Conservation (phyloP, 495 filamentous ascomycete species). For the Aspergillus heteromorphus region DNA sequence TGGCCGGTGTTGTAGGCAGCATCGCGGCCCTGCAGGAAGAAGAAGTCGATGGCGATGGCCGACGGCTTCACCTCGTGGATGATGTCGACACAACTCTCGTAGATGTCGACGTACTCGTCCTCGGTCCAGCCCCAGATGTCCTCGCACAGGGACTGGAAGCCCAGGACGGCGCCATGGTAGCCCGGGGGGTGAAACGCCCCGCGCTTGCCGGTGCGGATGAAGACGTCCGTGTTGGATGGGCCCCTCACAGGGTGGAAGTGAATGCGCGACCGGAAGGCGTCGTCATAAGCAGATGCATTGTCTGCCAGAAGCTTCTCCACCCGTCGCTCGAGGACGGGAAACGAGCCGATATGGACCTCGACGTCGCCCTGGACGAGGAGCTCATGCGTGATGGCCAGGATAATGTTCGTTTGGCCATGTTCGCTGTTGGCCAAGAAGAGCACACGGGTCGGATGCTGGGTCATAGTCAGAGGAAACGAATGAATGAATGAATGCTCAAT, state of each 20-base stretch:
- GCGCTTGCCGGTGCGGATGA: slow-evolving; percentile 29
- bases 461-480: not conserved
- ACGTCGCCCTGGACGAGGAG: slow-evolving; percentile 40
- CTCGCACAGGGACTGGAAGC: slow-evolving; percentile 32
- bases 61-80: slow-evolving; percentile 34
- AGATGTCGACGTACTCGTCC: slow-evolving; percentile 44
- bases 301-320: slow-evolving; percentile 28
- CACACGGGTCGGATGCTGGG: slow-evolving; percentile 10
- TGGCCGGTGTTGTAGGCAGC: slow-evolving; percentile 32
- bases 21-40: slow-evolving; percentile 46
- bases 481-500: not conserved
- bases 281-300: slow-evolving; percentile 18
- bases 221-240: slow-evolving; percentile 36
- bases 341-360: slow-evolving; percentile 51
- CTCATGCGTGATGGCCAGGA: slow-evolving; percentile 48
- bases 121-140: slow-evolving; percentile 40
- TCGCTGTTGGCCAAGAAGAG: slow-evolving; percentile 54
- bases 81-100: slow-evolving; percentile 39
- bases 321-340: slow-evolving; percentile 27
- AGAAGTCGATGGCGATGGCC: slow-evolving; percentile 45
- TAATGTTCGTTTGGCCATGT: slow-evolving; percentile 51
- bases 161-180: slow-evolving; percentile 28
- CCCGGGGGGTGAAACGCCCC: slow-evolving; percentile 35
- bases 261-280: slow-evolving; percentile 20
- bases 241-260: slow-evolving; percentile 42